Evolutionary conservation across 2,329 filamentous ascomycete genomes (phyloP).

Genomic region (Verticillium albo-atrum): DNA sequence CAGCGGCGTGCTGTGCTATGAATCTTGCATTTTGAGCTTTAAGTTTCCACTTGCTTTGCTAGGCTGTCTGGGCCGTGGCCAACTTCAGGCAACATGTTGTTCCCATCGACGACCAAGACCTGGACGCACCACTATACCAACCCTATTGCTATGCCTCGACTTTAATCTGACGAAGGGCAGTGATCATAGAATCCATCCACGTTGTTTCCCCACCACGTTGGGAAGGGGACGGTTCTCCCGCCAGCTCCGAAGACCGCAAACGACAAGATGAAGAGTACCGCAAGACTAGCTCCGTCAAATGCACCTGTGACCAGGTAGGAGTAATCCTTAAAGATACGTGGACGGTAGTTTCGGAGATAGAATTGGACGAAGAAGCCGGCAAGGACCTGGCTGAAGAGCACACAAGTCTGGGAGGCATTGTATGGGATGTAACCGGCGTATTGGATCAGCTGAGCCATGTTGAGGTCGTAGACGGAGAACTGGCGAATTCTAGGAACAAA

Average conservation of each 20-base stretch:
- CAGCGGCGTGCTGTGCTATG: no score
- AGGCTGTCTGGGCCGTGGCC: no score
- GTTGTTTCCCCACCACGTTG: conserved; percentile 52
- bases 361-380: conserved; percentile 45
- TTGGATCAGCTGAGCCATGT: conserved; percentile 50
- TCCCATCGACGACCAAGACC: no score
- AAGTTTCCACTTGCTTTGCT: no score
- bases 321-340: conserved; percentile 48
- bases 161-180: conserved; percentile 33
- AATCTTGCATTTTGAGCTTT: no score
- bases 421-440: conserved; percentile 51
- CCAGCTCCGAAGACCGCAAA: conserved; percentile 53
- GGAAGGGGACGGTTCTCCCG: conserved; percentile 37
- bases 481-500: conserved; percentile 40
- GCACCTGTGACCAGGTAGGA: conserved; percentile 49
- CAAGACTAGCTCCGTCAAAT: conserved; percentile 45
- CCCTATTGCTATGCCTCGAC: no score
- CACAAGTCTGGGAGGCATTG: conserved; percentile 51
- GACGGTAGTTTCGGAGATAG: conserved; percentile 47
- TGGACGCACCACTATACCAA: no score
- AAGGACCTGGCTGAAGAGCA: conserved; percentile 41
- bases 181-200: conserved; percentile 41
- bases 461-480: conserved; percentile 38
- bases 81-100: no score
- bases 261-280: conserved; percentile 46